phyloP scores from a whole-genome alignment of 805 yeast species.

The Metschnikowia peoriensis region DNA sequence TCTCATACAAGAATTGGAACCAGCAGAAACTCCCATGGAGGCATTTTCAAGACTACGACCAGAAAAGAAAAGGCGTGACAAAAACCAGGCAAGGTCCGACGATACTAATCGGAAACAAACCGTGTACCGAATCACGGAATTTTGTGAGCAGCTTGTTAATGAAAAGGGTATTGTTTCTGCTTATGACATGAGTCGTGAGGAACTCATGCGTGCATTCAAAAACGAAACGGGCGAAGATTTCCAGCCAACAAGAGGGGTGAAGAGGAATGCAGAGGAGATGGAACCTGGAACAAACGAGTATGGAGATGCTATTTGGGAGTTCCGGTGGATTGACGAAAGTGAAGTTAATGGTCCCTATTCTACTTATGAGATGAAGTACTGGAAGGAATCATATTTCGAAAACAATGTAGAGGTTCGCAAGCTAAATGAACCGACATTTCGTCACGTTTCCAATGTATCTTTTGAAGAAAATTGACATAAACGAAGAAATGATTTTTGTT shows the following conservation, averaged over 20 bases:
- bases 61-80: not conserved
- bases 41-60: conserved; percentile 41
- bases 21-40: conserved; percentile 61
- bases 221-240: conserved; percentile 42
- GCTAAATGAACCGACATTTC: conserved; percentile 24
- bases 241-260: conserved; percentile 17
- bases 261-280: conserved; percentile 23
- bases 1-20: conserved; percentile 48
- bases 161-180: conserved; percentile 40
- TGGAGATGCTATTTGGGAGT: conserved; percentile 46
- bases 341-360: conserved; percentile 50
- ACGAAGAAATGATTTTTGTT: not conserved
- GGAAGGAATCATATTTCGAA: conserved; percentile 51
- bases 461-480: conserved; percentile 16
- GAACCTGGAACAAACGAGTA: conserved; percentile 17
- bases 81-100: conserved; percentile 17
- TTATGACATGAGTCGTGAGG: conserved; percentile 58
- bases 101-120: conserved; percentile 16
- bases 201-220: conserved; percentile 41
- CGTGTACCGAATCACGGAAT: conserved; percentile 45
- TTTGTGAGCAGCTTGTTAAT: conserved; percentile 44
- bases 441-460: conserved; percentile 22
- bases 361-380: conserved; percentile 52
- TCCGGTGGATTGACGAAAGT: conserved; percentile 41
- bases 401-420: conserved; percentile 44